These are phyloP conservation scores for Kazachstania africana DNA, from an alignment of 805 yeast genomes.

Conservation along the genomic window DNA sequence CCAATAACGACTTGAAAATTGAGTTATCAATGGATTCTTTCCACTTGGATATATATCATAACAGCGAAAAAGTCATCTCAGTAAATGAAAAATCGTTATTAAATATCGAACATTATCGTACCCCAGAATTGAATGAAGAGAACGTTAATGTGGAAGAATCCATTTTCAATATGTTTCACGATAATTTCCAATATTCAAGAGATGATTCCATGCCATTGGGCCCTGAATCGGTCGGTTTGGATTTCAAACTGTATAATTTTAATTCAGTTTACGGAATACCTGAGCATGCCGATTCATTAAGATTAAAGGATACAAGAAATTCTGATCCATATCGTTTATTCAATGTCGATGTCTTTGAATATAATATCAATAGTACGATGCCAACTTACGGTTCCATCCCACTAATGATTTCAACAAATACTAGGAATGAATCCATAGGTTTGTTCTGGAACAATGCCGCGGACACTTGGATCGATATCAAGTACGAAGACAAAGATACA, in stretches of 20 bases:
- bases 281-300: constrained; percentile 80
- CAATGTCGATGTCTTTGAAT: constrained; percentile 93
- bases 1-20: constrained; percentile 28
- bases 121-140: constrained; percentile 29
- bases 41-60: constrained; percentile 29
- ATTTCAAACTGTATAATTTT: constrained; percentile 52
- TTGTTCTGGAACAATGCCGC: constrained; percentile 89
- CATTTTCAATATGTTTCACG: constrained; percentile 55
- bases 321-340: constrained; percentile 73
- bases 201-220: constrained; percentile 63
- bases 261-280: constrained; percentile 84
- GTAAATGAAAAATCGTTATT: constrained; percentile 61
- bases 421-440: constrained; percentile 46
- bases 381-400: constrained; percentile 97
- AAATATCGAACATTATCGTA: constrained; percentile 75
- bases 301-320: constrained; percentile 54
- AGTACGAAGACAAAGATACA: constrained; percentile 9
- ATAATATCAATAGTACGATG: constrained; percentile 66
- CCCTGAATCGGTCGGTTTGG: constrained; percentile 83
- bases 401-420: constrained; percentile 56
- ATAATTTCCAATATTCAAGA: constrained; percentile 55
- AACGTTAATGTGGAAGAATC: constrained; percentile 49
- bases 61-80: constrained; percentile 37
- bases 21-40: constrained; percentile 33
- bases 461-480: constrained; percentile 78